Conservation (phyloP, 192 early-diverging fungal genomes). For the Backusella mclennaniae region DNA sequence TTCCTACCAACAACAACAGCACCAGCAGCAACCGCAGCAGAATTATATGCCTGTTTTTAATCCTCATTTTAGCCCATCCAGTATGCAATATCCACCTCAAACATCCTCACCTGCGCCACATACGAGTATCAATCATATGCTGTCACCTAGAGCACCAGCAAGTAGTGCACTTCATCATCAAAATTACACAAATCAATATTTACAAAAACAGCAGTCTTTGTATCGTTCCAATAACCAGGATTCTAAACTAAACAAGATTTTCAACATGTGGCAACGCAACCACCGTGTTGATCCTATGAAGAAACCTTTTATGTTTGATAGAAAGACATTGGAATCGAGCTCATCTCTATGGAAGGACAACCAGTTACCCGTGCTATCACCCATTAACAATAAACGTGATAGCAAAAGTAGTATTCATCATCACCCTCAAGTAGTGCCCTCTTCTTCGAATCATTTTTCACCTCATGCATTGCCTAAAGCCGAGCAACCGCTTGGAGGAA, state of each 20-base stretch:
- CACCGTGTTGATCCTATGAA: constrained; percentile 9
- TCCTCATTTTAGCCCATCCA: constrained; percentile 3
- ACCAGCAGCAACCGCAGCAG: not conserved
- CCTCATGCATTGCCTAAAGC: not conserved
- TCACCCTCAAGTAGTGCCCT: not conserved
- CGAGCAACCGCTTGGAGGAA: not conserved
- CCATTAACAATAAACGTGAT: not conserved
- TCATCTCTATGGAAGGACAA: constrained; percentile 13
- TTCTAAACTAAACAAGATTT: constrained; percentile 8
- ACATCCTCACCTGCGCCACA: not conserved
- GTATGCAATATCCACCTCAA: not conserved
- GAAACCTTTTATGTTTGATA: not conserved
- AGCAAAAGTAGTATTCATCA: not conserved
- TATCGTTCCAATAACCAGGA: not conserved
- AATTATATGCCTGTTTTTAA: constrained; percentile 6
- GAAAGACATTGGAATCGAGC: constrained; percentile 11
- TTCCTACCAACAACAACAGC: not conserved
- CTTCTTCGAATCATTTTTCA: not conserved
- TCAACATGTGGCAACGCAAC: constrained; percentile 11
- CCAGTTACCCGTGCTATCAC: not conserved
- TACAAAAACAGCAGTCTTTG: not conserved
- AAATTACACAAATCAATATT: not conserved
- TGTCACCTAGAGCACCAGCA: constrained; percentile 18
- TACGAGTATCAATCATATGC: constrained; percentile 22
- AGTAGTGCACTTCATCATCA: constrained; percentile 9